Evolutionary conservation across 1,139 yeast genomes (phyloP).

Genomic region (Entelexis paramagnoliae): DNA sequence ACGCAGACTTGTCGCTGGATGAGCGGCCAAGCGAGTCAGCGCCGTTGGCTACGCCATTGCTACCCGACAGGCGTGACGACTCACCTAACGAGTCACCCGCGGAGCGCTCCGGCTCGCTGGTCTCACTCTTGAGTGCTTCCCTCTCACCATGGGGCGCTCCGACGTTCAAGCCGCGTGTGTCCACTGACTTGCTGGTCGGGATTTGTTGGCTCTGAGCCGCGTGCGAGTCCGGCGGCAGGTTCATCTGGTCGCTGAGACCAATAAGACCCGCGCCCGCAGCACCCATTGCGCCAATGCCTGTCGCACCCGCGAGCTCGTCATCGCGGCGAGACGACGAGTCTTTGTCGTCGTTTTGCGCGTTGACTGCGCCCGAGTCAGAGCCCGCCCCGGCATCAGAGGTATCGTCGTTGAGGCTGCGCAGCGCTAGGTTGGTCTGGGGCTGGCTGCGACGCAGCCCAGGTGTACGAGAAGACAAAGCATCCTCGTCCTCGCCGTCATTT

Average conservation of each 20-base stretch:
- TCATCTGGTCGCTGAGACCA: constrained; percentile 19
- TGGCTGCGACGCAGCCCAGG: constrained; percentile 20
- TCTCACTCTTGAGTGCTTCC: too few species aligned
- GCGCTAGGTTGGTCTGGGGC: constrained; percentile 21
- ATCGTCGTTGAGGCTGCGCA: constrained; percentile 9
- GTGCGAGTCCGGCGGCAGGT: constrained; percentile 2
- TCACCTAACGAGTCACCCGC: neutral
- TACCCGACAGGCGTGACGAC: neutral
- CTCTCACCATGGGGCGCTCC: neutral
- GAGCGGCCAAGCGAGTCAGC: neutral
- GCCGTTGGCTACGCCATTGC: neutral
- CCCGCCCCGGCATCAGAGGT: neutral
- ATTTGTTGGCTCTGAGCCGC: neutral
- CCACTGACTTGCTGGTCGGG: neutral
- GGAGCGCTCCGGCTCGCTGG: neutral
- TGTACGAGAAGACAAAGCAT: neutral
- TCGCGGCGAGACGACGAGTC: neutral
- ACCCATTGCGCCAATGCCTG: neutral
- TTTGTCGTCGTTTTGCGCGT: neutral
- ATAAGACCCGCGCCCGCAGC: constrained; percentile 10
- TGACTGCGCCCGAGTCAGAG: neutral
- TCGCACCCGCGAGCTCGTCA: neutral
- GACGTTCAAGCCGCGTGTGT: neutral
- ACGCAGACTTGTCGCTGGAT: neutral
- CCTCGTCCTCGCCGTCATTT: neutral